phyloP scores from a whole-genome alignment of 75 land plant species.

The Isoetes taiwanensis region DNA sequence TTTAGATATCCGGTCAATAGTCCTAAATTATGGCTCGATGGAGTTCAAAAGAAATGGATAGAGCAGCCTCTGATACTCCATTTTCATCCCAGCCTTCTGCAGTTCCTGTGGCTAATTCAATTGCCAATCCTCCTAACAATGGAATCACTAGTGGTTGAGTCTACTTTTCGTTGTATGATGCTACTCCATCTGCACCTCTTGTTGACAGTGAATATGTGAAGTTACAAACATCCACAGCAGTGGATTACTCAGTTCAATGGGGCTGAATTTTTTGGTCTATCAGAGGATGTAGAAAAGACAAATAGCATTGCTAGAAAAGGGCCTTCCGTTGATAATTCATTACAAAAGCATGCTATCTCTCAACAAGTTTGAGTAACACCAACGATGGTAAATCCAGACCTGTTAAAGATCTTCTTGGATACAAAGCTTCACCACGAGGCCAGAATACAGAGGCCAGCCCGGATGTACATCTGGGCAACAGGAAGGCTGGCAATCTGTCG shows the following conservation, averaged over 20 bases:
- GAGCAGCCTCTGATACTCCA: too few species aligned
- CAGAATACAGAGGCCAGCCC: too few species aligned
- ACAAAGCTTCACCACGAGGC: too few species aligned
- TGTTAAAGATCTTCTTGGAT: constrained; percentile 82
- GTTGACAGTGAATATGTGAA: background rate
- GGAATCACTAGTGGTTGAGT: too few species aligned
- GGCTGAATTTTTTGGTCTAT: too few species aligned
- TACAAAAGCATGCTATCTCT: constrained; percentile 65
- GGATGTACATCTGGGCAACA: too few species aligned
- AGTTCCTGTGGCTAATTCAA: constrained; percentile 5
- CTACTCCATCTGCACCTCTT: constrained; percentile 9
- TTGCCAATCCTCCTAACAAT: constrained; percentile 45
- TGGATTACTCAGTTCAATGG: too few species aligned
- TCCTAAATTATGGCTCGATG: constrained; percentile 54
- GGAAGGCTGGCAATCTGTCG: too few species aligned
- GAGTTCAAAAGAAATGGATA: constrained; percentile 93
- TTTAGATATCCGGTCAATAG: constrained; percentile 22
- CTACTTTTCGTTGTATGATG: constrained; percentile 40
- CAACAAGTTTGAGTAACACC: constrained; percentile 88
- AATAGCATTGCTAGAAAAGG: constrained; percentile 51
- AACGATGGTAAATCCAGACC: constrained; percentile 58
- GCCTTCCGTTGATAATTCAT: constrained; percentile 40
- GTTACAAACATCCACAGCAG: too few species aligned
- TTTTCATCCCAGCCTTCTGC: constrained; percentile 12
- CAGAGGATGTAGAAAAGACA: too few species aligned